A percentile compares a stretch with the other conserved stretches of the same genome.
These are phyloP conservation scores for Lactarius evosmus DNA, from an alignment of 768 basidiomycete genomes.

Conservation along the genomic window DNA sequence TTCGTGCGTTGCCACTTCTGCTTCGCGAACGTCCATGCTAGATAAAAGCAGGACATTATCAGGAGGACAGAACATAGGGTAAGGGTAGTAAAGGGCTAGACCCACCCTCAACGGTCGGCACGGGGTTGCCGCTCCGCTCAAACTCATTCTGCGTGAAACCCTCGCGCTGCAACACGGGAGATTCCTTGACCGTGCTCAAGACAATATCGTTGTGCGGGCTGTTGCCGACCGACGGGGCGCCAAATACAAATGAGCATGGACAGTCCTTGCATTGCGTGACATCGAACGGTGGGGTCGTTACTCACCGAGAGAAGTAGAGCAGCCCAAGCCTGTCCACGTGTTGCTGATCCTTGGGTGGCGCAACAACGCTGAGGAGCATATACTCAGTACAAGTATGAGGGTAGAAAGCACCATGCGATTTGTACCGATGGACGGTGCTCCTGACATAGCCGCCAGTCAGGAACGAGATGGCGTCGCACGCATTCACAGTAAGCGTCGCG, in stretches of 20 bases:
- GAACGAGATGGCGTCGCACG: conserved; percentile 47
- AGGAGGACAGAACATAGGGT: background rate
- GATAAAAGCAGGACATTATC: background rate
- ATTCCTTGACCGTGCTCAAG: conserved; percentile 42
- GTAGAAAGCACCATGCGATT: background rate
- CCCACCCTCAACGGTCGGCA: conserved; percentile 47
- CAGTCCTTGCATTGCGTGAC: background rate
- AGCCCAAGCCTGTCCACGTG: conserved; percentile 52
- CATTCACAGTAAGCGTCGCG: conserved; percentile 48
- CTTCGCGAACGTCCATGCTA: conserved; percentile 49
- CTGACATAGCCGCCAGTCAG: conserved; percentile 49
- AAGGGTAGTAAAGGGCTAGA: background rate
- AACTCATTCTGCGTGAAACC: conserved; percentile 47
- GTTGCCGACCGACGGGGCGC: too few relatives aligned
- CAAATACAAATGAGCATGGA: background rate
- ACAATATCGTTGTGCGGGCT: conserved; percentile 46
- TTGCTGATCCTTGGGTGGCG: conserved; percentile 51
- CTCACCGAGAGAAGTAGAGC: conserved; percentile 47
- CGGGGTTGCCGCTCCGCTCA: conserved; percentile 41
- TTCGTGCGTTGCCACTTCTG: conserved; percentile 51
- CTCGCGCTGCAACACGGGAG: conserved; percentile 43
- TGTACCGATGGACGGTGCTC: conserved; percentile 43
- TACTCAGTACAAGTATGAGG: background rate
- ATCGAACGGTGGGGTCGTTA: background rate
- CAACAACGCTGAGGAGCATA: conserved; percentile 36